Evolutionary conservation across 306 rosid genomes (phyloP), one percentile per base, ranked within the genome.

Genomic region (Vachellia pachyceras): DNA sequence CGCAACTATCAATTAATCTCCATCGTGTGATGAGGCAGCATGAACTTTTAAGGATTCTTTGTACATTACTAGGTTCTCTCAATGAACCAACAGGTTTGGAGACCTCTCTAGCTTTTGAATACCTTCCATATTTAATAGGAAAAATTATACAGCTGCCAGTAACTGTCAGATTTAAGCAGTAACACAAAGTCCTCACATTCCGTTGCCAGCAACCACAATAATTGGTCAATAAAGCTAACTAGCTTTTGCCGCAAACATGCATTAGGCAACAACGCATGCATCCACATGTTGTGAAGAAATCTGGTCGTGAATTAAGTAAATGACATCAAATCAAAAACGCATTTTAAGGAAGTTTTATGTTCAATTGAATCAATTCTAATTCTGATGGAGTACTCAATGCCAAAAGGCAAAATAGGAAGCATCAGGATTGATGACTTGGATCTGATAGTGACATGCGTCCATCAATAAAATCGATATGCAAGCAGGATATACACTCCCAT

Each of bases 381-480:
- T 65, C 40, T 17, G 69, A 65, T 44, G 36, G 13, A 35, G 35
- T 47, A 78, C 64, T 57, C 60, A 67, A 72, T 68, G 78, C 72
- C 18, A 83, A 65, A 73, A 67, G 13, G n/a, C 18, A 41, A 49
- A 29, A 76, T 25, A 37, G 77, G 77, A 39, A 72, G 45, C 20
- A 52, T 44, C 64, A 40, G 22, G 15, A 67, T 14, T 69, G 73
- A 72, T 3, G 7, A 13, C 70, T 44, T 71, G 60, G 45, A 36
- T 47, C 69, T 45, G 36, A 82, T 67, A 41, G 68, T 41, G 73
- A 73, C 83, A 83, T 39, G 37, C 45, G 13, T 60, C 68, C 76
- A 20, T 15, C 55, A 46, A 63, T 74, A 75, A 75, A 45, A 80
- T 64, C 8, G 23, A 64, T 8, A 37, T 2, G 10, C 75, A 22